Evolutionary conservation across 208 protist species (phyloP), one percentile per base, ranked within the genome.

Genomic region (Trypanosoma rangeli): DNA sequence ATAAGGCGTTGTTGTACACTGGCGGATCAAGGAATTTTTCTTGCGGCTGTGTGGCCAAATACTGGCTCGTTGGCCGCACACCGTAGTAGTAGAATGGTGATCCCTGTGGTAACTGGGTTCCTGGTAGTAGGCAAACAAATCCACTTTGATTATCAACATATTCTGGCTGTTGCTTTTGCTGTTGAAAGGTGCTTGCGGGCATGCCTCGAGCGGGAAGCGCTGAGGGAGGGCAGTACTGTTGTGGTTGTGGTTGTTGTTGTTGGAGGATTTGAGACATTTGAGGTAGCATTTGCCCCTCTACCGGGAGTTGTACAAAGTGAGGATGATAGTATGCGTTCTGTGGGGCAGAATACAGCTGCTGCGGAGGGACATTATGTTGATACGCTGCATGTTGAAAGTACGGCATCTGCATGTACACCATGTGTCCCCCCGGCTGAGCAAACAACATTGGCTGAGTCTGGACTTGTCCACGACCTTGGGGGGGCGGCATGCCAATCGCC

Each of bases 61-160:
- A 93, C 29, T 79, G 78, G 9, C 48, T 57, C 29, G 84, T 72
- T 54, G 82, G 75, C 8, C 68, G 58, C 29, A 88, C 84, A 35
- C 87, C 87, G 13, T 82, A 74, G 9, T 80, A 80, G 50, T 81
- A 90, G 58, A 93, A 90, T 4, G 87, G 80, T 26, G 66, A 72
- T 15, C 84, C 87, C 20, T 67, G 62, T 4, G 84, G 84, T 59
- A 93, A 69, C 49, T 59, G 61, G 39, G 65, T 78, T 67, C 82
- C 83, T 46, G 82, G 80, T 49, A 79, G 66, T 26, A 92, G 57
- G 35, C 69, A 80, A 64, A 85, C 54, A 37, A 44, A 58, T 26
- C 67, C 64, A 54, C 60, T 28, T 31, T 64, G 46, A 62, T 52
- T 28, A 48, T 66, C 74, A 28, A 5, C 49, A 24, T 48, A 1